Evolutionary conservation across 352 stramenopile species (phyloP).

Genomic region (Globisporangium solare): DNA sequence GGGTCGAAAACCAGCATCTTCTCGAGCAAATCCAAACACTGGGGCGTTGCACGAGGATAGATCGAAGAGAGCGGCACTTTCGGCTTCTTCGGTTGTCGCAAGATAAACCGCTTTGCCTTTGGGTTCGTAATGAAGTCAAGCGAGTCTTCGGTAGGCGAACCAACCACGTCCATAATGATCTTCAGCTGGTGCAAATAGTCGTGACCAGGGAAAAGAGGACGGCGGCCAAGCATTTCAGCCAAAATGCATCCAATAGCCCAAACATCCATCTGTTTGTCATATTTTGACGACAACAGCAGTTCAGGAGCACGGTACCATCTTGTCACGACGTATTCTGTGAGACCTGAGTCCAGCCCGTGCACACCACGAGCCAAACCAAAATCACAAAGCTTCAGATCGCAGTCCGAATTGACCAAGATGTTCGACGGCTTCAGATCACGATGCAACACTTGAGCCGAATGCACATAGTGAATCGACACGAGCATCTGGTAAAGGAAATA

Average conservation of each 20-base stretch:
- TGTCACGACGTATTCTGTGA: slow-evolving; percentile 91
- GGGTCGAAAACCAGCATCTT: slow-evolving; percentile 94
- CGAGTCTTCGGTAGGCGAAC: slow-evolving; percentile 68
- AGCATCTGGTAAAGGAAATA: slow-evolving; percentile 83
- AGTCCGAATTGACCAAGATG: slow-evolving; percentile 79
- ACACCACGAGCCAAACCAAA: slow-evolving; percentile 75
- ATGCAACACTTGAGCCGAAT: slow-evolving; percentile 75
- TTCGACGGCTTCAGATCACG: slow-evolving; percentile 78
- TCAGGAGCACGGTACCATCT: slow-evolving; percentile 91
- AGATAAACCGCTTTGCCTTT: slow-evolving; percentile 86
- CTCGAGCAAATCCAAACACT: slow-evolving; percentile 88
- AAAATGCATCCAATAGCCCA: slow-evolving; percentile 88
- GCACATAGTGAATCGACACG: slow-evolving; percentile 72
- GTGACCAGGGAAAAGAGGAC: slow-evolving; percentile 82
- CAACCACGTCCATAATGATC: slow-evolving; percentile 89
- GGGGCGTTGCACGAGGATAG: slow-evolving; percentile 77
- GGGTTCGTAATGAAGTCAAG: slow-evolving; percentile 88
- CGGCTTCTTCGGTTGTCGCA: slow-evolving; percentile 84
- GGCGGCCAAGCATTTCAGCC: slow-evolving; percentile 79
- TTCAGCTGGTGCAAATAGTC: slow-evolving; percentile 87
- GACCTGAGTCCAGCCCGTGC: slow-evolving; percentile 64
- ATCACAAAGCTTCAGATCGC: slow-evolving; percentile 77
- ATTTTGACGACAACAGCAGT: slow-evolving; percentile 88
- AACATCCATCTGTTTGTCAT: slow-evolving; percentile 87
- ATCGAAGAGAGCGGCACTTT: slow-evolving; percentile 78